phyloP scores from a whole-genome alignment of 1,139 yeast genomes.

The Candida sp. region DNA sequence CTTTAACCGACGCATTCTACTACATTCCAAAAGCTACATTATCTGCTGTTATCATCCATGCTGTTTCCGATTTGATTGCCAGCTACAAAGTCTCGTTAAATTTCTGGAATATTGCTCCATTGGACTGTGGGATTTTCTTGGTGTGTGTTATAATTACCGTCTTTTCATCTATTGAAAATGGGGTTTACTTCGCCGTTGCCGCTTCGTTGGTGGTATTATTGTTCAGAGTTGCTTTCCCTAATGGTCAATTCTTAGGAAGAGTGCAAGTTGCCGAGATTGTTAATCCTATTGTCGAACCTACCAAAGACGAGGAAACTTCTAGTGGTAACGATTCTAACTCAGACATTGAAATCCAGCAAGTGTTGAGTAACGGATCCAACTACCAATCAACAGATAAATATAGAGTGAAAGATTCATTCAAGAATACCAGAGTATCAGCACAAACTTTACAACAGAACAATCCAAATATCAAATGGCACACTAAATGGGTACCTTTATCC shows the following conservation, averaged over 20 bases:
- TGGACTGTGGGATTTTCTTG: conserved; percentile 74
- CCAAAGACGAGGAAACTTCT: conserved; percentile 9
- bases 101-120: conserved; percentile 73
- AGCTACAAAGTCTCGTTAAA: conserved; percentile 67
- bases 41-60: conserved; percentile 87
- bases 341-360: conserved; percentile 44
- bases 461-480: conserved; percentile 47
- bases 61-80: conserved; percentile 87
- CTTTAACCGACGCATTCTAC: conserved; percentile 78
- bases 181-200: conserved; percentile 86
- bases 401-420: conserved; percentile 13
- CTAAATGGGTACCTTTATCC: conserved; percentile 79
- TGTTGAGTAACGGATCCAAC: conserved; percentile 24
- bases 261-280: conserved; percentile 67
- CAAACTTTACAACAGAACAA: conserved; percentile 18
- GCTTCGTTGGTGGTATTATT: conserved; percentile 77
- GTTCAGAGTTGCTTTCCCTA: conserved; percentile 75
- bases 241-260: conserved; percentile 80
- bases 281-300: conserved; percentile 45
- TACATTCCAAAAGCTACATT: conserved; percentile 90
- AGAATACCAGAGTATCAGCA: conserved; percentile 21
- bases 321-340: conserved; percentile 11
- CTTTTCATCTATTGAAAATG: conserved; percentile 79
- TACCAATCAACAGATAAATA: conserved; percentile 16
- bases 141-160: conserved; percentile 78